Percentiles rank a stretch among this genome's conserved stretches.
Evolutionary conservation across 768 basidiomycete species (phyloP).

Genomic region (Agrocybe chaxingu): DNA sequence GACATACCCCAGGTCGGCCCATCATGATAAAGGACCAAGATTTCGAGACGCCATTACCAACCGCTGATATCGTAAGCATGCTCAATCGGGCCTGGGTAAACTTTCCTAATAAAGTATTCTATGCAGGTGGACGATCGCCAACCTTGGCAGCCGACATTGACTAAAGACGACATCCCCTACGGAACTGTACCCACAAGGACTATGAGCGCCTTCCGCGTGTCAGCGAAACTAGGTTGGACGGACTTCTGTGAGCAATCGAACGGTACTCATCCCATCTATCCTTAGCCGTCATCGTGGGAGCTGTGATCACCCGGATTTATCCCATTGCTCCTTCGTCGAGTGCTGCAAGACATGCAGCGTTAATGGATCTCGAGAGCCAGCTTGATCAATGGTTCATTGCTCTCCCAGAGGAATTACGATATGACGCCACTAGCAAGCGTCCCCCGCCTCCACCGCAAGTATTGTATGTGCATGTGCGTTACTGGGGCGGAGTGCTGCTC

Average conservation of each 20-base stretch:
- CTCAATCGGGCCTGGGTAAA: neutral
- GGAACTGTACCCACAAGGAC: constrained; percentile 42
- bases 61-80: constrained; percentile 45
- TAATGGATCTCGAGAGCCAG: constrained; percentile 57
- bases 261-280: neutral
- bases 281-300: constrained; percentile 63
- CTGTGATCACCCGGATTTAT: constrained; percentile 67
- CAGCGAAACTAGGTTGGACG: constrained; percentile 55
- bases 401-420: constrained; percentile 61
- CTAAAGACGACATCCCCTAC: constrained; percentile 39
- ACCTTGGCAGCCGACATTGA: constrained; percentile 47
- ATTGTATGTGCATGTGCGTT: constrained; percentile 67
- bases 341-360: constrained; percentile 42
- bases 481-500: constrained; percentile 73
- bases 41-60: constrained; percentile 64
- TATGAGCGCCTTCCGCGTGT: constrained; percentile 54
- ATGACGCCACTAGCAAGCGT: constrained; percentile 53
- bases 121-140: constrained; percentile 57
- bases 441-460: constrained; percentile 60
- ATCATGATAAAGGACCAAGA: constrained; percentile 65
- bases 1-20: constrained; percentile 51
- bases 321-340: constrained; percentile 54
- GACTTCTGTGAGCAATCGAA: neutral
- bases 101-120: constrained; percentile 1
- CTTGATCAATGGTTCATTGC: constrained; percentile 74